Percentiles rank a stretch among this genome's conserved stretches.
phyloP scores from a whole-genome alignment of 2,329 filamentous ascomycete genomes.

The Fusarium foetens region DNA sequence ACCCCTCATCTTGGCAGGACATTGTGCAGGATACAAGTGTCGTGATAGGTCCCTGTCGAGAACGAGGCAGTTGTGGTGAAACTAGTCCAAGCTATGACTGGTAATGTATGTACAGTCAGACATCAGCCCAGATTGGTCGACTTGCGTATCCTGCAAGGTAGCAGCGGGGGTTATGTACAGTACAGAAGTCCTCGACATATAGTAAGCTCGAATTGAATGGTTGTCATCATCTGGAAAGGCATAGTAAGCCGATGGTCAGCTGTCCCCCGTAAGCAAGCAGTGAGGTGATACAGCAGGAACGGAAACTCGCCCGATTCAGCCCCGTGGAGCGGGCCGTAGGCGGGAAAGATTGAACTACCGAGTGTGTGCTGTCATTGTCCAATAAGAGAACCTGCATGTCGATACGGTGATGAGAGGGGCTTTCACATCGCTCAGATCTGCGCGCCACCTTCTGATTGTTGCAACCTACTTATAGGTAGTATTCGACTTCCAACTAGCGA shows the following conservation, averaged over 20 bases:
- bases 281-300: slow-evolving; percentile 17
- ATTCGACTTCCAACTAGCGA: slow-evolving; percentile 32
- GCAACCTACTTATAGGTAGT: slow-evolving; percentile 19
- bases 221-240: background rate
- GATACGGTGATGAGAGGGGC: slow-evolving; percentile 23
- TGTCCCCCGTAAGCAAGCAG: slow-evolving; percentile 7
- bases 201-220: slow-evolving; percentile 1
- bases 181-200: slow-evolving; percentile 9
- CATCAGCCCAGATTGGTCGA: slow-evolving; percentile 4
- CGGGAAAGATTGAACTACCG: slow-evolving; percentile 27
- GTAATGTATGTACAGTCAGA: slow-evolving; percentile 9
- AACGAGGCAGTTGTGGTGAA: slow-evolving; percentile 27
- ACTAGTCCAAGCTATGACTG: slow-evolving; percentile 12
- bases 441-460: slow-evolving; percentile 23
- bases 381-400: slow-evolving; percentile 13
- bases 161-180: background rate
- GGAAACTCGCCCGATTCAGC: slow-evolving; percentile 21
- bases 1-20: slow-evolving; percentile 30
- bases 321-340: slow-evolving; percentile 17
- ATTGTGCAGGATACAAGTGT: slow-evolving; percentile 14
- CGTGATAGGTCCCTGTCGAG: slow-evolving; percentile 28
- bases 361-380: slow-evolving; percentile 3
- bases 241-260: slow-evolving; percentile 19
- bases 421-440: slow-evolving; percentile 32
- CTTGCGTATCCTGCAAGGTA: background rate